Percentiles rank a stretch among this genome's conserved stretches.
Evolutionary conservation across 139 green algal species (phyloP).

Genomic region (Nannochloris sp.): DNA sequence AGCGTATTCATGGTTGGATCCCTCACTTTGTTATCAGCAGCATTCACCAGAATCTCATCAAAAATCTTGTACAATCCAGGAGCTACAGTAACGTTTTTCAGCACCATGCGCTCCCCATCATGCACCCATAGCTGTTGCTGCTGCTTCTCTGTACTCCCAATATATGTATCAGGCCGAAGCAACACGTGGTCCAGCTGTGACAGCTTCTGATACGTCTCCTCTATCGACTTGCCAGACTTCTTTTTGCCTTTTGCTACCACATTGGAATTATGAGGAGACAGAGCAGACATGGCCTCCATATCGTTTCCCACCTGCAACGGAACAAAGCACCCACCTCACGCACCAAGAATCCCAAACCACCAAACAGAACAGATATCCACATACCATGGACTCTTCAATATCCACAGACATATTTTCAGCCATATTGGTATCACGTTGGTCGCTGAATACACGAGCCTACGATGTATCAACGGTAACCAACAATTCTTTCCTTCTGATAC

Average conservation of each 20-base stretch:
- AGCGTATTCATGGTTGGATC: conserved; percentile 89
- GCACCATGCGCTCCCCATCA: conserved; percentile 60
- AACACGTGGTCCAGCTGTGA: conserved; percentile 98
- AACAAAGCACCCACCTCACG: not conserved
- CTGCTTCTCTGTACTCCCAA: conserved; percentile 87
- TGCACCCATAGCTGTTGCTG: conserved; percentile 85
- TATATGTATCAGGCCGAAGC: conserved; percentile 95
- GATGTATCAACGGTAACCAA: too few relatives aligned
- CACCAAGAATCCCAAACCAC: not conserved
- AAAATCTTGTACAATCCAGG: conserved; percentile 99
- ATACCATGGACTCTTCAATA: too few relatives aligned
- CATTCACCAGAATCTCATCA: conserved; percentile 99
- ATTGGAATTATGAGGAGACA: conserved; percentile 9
- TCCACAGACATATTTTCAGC: too few relatives aligned
- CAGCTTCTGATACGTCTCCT: conserved; percentile 98
- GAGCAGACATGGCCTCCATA: conserved; percentile 6
- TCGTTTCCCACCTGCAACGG: conserved; percentile 12
- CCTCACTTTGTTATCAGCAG: conserved; percentile 96
- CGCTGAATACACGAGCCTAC: too few relatives aligned
- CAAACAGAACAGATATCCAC: too few relatives aligned
- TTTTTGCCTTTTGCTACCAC: not conserved
- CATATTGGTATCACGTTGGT: too few relatives aligned
- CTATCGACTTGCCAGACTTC: conserved; percentile 42
- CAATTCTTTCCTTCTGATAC: too few relatives aligned
- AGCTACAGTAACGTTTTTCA: conserved; percentile 58